A percentile compares a stretch with the other conserved stretches of the same genome.
phyloP scores from a whole-genome alignment of 805 yeast species.

The Candida succiphila region DNA sequence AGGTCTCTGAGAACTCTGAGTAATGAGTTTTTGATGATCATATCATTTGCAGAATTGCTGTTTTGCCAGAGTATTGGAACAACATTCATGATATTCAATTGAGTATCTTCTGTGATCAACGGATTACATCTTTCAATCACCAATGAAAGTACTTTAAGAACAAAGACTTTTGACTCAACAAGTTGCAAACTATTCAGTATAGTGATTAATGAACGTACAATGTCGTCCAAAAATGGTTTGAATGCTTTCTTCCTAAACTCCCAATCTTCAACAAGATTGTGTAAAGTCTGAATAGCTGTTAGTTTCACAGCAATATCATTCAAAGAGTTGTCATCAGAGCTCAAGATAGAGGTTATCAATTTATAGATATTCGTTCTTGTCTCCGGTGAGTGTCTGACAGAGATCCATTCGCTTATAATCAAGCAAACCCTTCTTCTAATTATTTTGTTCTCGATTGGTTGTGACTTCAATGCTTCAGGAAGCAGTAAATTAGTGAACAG shows the following conservation, averaged over 20 bases:
- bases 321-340: slow-evolving; percentile 27
- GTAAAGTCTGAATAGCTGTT: slow-evolving; percentile 62
- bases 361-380: slow-evolving; percentile 50
- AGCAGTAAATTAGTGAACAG: slow-evolving; percentile 49
- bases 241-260: slow-evolving; percentile 66
- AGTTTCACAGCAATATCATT: slow-evolving; percentile 77
- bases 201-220: slow-evolving; percentile 37
- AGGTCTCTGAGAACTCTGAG: slow-evolving; percentile 49
- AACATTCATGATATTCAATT: slow-evolving; percentile 38
- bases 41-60: slow-evolving; percentile 31
- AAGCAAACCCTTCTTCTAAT: slow-evolving; percentile 70
- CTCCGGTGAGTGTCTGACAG: slow-evolving; percentile 50
- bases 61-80: slow-evolving; percentile 76
- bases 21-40: slow-evolving; percentile 39
- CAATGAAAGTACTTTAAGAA: slow-evolving; percentile 58
- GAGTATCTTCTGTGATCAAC: slow-evolving; percentile 38
- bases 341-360: slow-evolving; percentile 36
- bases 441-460: slow-evolving; percentile 44
- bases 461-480: slow-evolving; percentile 49
- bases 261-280: slow-evolving; percentile 74
- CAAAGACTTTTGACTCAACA: slow-evolving; percentile 70
- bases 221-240: slow-evolving; percentile 49
- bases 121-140: slow-evolving; percentile 60
- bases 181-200: slow-evolving; percentile 40
- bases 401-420: slow-evolving; percentile 74